Base-by-base conservation (phyloP, 129 eudicot genomes). In the Escallonia rubra region DNA sequence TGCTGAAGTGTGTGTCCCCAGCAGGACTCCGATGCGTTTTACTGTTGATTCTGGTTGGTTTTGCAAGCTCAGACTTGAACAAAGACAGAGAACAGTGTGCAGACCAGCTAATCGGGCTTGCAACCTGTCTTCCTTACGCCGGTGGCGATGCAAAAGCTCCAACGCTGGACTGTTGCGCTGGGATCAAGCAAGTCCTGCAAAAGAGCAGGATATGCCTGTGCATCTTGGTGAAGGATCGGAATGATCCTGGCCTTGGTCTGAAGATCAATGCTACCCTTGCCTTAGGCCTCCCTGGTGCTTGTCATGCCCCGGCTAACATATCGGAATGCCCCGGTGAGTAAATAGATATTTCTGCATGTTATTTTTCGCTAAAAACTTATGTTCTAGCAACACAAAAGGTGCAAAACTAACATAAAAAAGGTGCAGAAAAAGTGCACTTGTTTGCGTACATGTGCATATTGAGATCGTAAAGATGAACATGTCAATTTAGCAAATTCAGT, bases 241-340 rank as follows among this genome's bases (percentile, higher is more conserved):
- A 90, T 63, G 88, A 86, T 47, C 90, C 90, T 3, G 61, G 64
- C 40, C 86, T 86, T 10, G 90, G 94, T 8, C 58, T 86, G 10
- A 82, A 86, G 63, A 64, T 90, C 74, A 85, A 90, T 57, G 86
- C 79, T 14, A 81, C 89, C 14, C 80, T 86, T 16, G 96, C 95
- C 0, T 50, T 90, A 43, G 72, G 86, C 62, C 81, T 90, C 16
- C 96, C 95, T 2, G 59, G 39, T 16, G 8, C 57, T 3, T 90
- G 96, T 49, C 83, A 84, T 39, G 44, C 74, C 5, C 80, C 82
- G 13, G 56, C 80, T 49, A 74, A 80, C 53, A 72, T 83, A 42
- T 54, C 86, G 1, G 72, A 86, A 7, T 89, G 94, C 57, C 72
- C 85, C 13, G 73, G 96, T 89, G 76, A 77, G 86, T 69, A 56